Percentiles rank a stretch among this genome's conserved stretches.
phyloP scores from a whole-genome alignment of 2,329 filamentous ascomycete genomes.

The Bipolaris zeicola region DNA sequence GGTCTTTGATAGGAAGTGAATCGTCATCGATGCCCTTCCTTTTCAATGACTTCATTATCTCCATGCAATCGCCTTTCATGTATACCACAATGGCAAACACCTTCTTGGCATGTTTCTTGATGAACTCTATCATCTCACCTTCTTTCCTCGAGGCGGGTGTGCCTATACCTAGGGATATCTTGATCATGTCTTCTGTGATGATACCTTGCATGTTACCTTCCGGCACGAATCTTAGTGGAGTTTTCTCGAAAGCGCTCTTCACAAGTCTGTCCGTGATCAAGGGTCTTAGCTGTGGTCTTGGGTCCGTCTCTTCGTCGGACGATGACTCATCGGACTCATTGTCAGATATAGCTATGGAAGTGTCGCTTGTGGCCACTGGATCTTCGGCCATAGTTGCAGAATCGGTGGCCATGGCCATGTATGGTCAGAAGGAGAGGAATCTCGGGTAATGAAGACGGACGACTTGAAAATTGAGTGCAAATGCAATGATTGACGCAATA shows the following conservation, averaged over 20 bases:
- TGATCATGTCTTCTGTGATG: background rate
- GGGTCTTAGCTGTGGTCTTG: background rate
- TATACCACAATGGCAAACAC: background rate
- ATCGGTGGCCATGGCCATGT: background rate
- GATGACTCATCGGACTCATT: background rate
- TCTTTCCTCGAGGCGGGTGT: background rate
- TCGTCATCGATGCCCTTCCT: background rate
- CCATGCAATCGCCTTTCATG: background rate
- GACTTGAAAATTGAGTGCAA: background rate
- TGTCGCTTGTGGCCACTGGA: too few species aligned
- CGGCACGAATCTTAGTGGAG: background rate
- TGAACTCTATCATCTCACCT: background rate
- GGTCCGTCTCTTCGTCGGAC: background rate
- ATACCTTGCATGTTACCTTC: background rate
- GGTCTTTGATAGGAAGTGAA: background rate
- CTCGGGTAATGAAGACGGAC: background rate
- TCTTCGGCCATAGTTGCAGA: background rate
- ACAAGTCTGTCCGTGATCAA: background rate
- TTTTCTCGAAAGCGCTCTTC: background rate
- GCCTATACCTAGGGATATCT: background rate
- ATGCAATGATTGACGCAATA: background rate
- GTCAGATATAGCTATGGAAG: too few species aligned
- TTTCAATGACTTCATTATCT: background rate
- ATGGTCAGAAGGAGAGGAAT: background rate
- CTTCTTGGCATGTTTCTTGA: background rate